Evolutionary conservation across 2,329 filamentous ascomycete genomes (phyloP).

Genomic region (Penicillium corylophilum): DNA sequence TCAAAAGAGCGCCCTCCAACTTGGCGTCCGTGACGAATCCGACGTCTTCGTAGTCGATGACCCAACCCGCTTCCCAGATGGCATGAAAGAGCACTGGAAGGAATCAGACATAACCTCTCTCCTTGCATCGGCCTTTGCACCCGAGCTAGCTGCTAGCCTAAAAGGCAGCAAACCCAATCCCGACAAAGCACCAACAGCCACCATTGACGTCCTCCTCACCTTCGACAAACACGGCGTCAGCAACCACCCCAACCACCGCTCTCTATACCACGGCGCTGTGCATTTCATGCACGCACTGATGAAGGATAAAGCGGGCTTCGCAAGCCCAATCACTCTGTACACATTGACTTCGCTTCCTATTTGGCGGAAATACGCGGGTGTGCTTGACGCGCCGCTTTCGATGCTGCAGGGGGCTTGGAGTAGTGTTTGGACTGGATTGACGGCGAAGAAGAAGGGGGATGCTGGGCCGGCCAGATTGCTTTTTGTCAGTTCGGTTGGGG

Average conservation of each 20-base stretch:
- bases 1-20: slow-evolving; percentile 70
- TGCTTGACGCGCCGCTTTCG: slow-evolving; percentile 74
- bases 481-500: slow-evolving; percentile 66
- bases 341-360: slow-evolving; percentile 73
- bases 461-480: slow-evolving; percentile 57
- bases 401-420: slow-evolving; percentile 57
- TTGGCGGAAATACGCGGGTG: slow-evolving; percentile 74
- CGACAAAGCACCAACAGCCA: slow-evolving; percentile 47
- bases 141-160: slow-evolving; percentile 52
- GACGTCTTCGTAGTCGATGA: slow-evolving; percentile 86
- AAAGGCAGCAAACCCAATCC: slow-evolving; percentile 32
- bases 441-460: slow-evolving; percentile 11
- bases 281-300: slow-evolving; percentile 69
- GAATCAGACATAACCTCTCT: slow-evolving; percentile 66
- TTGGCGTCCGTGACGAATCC: slow-evolving; percentile 72
- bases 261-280: slow-evolving; percentile 77
- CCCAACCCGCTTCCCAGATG: slow-evolving; percentile 76
- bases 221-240: slow-evolving; percentile 85
- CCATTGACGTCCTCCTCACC: slow-evolving; percentile 81
- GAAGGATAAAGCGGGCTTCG: slow-evolving; percentile 61
- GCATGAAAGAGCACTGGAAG: slow-evolving; percentile 80
- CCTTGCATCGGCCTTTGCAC: slow-evolving; percentile 71
- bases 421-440: slow-evolving; percentile 21
- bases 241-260: slow-evolving; percentile 88
- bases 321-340: slow-evolving; percentile 78